These are phyloP conservation scores for Leishmania tarentolae DNA, from an alignment of 208 protist genomes.

Conservation along the genomic window DNA sequence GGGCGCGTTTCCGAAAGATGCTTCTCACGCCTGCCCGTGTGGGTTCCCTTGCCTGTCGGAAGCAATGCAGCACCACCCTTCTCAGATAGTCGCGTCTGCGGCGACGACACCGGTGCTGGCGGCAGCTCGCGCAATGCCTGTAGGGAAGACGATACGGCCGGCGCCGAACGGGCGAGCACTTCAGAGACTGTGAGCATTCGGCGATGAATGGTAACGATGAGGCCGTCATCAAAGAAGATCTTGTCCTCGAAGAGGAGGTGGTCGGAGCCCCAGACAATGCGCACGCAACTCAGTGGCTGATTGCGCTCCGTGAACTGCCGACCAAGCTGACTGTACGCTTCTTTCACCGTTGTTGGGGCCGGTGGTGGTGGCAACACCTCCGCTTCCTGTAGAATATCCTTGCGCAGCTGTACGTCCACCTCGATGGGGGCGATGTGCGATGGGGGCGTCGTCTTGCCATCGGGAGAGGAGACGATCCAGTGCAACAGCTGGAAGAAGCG, in stretches of 20 bases:
- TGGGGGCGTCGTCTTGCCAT: constrained; percentile 6
- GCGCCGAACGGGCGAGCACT: constrained; percentile 47
- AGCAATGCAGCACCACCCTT: background rate
- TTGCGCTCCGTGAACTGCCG: constrained; percentile 83
- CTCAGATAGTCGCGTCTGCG: constrained; percentile 16
- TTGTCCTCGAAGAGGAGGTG: constrained; percentile 73
- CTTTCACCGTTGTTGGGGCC: constrained; percentile 44
- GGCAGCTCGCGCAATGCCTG: background rate
- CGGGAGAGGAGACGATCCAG: constrained; percentile 30
- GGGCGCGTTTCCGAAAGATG: constrained; percentile 6
- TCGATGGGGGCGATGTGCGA: constrained; percentile 54
- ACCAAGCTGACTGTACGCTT: constrained; percentile 61
- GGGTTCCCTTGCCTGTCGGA: background rate
- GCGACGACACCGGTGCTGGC: background rate
- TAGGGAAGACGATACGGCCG: background rate
- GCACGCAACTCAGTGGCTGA: constrained; percentile 74
- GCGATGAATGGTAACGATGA: constrained; percentile 80
- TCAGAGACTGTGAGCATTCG: constrained; percentile 64
- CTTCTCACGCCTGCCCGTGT: background rate
- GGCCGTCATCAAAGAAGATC: constrained; percentile 79
- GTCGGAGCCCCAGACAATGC: constrained; percentile 66
- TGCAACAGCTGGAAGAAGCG: constrained; percentile 66
- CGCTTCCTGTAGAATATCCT: constrained; percentile 81
- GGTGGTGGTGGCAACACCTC: constrained; percentile 65
- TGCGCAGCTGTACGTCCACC: constrained; percentile 68